Evolutionary conservation across 768 basidiomycete genomes (phyloP), one percentile per base, ranked within the genome.

Genomic region (Suillus placidus): DNA sequence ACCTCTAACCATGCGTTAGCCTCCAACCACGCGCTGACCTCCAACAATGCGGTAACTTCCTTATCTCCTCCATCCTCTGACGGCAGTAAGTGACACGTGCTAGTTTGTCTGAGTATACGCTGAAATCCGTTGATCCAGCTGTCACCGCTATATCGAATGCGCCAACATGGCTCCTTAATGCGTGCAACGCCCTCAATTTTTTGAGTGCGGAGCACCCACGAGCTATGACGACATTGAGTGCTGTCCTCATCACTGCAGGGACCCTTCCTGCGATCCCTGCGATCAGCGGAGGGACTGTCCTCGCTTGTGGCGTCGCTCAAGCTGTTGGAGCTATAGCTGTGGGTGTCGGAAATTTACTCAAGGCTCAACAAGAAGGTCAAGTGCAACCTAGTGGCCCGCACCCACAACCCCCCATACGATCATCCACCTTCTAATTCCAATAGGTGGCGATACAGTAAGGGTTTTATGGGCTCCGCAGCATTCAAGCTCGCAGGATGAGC

Each of bases 251-350:
- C 72, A 91, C 91, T 3, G 89, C 88, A 38, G 92, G 91, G 42
- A 87, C 88, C 38, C 80, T 93, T 51, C 91, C 91, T 1, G 78
- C 90, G 0, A 84, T 93, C 38, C 91, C 91, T 26, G 89, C 83
- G 2, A 84, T 93, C 71, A 81, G 81, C 58, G 90, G 91, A 26
- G 91, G 91, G 12, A 88, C 89, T 0, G 80, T 91, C 60, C 80
- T 93, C 42, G 91, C 92, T 12, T 85, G 89, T 18, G 83, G 87
- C 14, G 88, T 92, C 16, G 90, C 86, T 16, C 91, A 93, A 69
- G 91, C 92, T 1, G 87, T 91, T 32, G 91, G 92, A 12, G 90
- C 90, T 1, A 87, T 93, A 65, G 92, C 91, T 1, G 84, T 93
- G 4, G 91, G 92, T 3, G 79, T 93, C 38, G 91, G 91, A 1